phyloP scores from a whole-genome alignment of 495 filamentous ascomycete genomes.

The Tuber calosporum region DNA sequence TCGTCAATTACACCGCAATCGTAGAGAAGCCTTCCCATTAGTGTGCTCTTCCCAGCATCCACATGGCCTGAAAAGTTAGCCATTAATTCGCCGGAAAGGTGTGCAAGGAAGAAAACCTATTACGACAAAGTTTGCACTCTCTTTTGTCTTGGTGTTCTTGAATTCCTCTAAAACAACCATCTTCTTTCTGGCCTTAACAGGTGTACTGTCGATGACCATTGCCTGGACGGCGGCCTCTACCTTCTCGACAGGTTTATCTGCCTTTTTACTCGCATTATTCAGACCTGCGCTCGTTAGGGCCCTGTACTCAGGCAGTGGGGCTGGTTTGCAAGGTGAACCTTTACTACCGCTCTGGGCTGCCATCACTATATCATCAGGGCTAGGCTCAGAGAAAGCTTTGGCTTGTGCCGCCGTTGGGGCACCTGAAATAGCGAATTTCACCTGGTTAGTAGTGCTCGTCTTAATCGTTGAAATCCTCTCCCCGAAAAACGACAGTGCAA shows the following conservation, averaged over 20 bases:
- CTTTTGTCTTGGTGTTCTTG: conserved; percentile 65
- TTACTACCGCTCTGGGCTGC: conserved; percentile 72
- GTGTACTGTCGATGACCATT: conserved; percentile 60
- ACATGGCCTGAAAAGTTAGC: conserved; percentile 65
- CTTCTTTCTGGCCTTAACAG: conserved; percentile 74
- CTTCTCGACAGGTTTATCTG: conserved; percentile 2
- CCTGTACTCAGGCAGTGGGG: conserved; percentile 44
- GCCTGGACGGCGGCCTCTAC: conserved; percentile 47
- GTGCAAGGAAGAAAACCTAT: conserved; percentile 57
- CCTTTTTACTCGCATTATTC: conserved; percentile 7
- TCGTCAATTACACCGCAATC: conserved; percentile 83
- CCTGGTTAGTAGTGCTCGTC: conserved; percentile 32
- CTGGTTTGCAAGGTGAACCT: conserved; percentile 54
- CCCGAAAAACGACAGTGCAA: conserved; percentile 41
- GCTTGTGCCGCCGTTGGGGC: conserved; percentile 16
- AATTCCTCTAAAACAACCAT: conserved; percentile 78
- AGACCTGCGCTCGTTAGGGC: conserved; percentile 33
- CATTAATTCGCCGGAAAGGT: background rate
- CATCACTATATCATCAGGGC: conserved; percentile 84
- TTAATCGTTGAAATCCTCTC: conserved; percentile 31
- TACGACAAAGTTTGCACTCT: conserved; percentile 86
- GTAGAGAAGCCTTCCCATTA: conserved; percentile 90
- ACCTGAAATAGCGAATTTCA: conserved; percentile 35
- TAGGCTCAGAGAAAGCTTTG: conserved; percentile 72
- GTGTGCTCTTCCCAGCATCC: conserved; percentile 92